phyloP scores from a whole-genome alignment of 225 moss, liverwort and hornwort species.

The Physcomitrellopsis africana region DNA sequence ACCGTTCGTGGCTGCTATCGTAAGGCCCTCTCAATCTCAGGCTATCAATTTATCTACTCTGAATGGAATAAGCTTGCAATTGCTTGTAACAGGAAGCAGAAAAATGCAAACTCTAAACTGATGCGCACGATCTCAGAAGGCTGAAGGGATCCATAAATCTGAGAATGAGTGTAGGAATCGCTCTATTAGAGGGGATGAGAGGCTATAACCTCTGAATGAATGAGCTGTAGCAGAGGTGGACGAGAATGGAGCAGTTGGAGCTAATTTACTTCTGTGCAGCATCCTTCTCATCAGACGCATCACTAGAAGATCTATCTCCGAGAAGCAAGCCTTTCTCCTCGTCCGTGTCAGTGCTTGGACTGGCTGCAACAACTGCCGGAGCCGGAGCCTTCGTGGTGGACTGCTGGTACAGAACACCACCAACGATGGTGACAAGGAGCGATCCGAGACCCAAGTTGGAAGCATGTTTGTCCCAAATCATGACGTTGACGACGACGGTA shows the following conservation, averaged over 20 bases:
- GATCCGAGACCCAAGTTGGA: constrained; percentile 39
- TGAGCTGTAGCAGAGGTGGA: neutral
- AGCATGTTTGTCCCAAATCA: constrained; percentile 73
- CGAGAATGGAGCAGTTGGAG: neutral
- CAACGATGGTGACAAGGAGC: constrained; percentile 52
- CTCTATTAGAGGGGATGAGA: neutral
- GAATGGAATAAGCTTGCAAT: neutral
- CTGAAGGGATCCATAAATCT: neutral
- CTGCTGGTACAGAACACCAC: constrained; percentile 64
- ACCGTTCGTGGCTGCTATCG: neutral
- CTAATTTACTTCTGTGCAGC: neutral
- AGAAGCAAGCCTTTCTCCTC: constrained; percentile 36
- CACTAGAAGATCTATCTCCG: neutral
- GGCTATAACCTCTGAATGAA: neutral
- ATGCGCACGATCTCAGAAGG: neutral
- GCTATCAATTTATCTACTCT: neutral
- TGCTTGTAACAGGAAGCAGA: neutral
- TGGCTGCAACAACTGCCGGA: neutral
- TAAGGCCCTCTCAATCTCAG: neutral
- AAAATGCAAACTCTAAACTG: neutral
- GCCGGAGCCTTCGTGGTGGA: constrained; percentile 32
- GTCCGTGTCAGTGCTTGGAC: neutral
- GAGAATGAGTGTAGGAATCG: too few relatives aligned
- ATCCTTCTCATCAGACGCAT: neutral
- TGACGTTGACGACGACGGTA: constrained; percentile 50